A percentile compares a stretch with the other conserved stretches of the same genome.
These are phyloP conservation scores for Rhododendron griersonianum DNA, from an alignment of 148 eudicot genomes.

Conservation along the genomic window DNA sequence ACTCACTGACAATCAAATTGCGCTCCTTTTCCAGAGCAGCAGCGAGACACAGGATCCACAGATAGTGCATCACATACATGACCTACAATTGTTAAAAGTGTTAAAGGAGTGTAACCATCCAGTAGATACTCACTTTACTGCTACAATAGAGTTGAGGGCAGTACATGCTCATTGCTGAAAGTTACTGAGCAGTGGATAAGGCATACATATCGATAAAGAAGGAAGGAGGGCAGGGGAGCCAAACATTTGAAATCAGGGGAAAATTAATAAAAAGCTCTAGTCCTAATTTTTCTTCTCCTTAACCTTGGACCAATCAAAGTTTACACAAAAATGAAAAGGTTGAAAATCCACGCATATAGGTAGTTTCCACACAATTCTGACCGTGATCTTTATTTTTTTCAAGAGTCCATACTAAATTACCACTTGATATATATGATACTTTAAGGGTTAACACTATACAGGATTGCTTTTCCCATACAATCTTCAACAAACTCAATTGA, in stretches of 20 bases:
- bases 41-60: conserved; percentile 68
- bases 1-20: conserved; percentile 98
- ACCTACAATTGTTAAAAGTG: conserved; percentile 39
- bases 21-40: conserved; percentile 72
- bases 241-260: not conserved
- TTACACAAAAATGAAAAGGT: not conserved
- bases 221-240: not conserved
- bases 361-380: not conserved
- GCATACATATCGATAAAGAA: not conserved
- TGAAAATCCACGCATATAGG: not conserved
- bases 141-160: not conserved
- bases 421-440: not conserved
- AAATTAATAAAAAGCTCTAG: not conserved
- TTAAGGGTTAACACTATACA: not conserved
- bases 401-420: not conserved
- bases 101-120: conserved; percentile 10
- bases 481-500: not conserved
- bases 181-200: not conserved
- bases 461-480: not conserved
- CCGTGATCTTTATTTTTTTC: not conserved
- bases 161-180: not conserved
- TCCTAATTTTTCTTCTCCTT: not conserved
- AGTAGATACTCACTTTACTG: not conserved
- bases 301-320: not conserved
- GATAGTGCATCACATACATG: conserved; percentile 88